Percentiles rank a stretch among this genome's conserved stretches.
Conservation (phyloP, 345 rosid species). For the Salix viminalis region DNA sequence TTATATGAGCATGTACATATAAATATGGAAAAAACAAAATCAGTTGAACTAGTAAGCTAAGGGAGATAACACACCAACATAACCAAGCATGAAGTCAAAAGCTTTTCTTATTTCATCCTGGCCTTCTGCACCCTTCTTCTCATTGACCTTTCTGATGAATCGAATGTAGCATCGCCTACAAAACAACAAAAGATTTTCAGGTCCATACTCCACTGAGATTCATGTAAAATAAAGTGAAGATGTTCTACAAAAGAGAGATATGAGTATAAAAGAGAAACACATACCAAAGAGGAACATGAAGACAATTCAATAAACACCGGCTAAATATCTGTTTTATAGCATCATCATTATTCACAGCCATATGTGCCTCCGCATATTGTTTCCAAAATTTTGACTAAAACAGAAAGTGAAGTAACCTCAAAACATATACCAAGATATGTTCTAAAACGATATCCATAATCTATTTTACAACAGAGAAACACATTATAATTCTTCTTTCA, state of each 20-base stretch:
- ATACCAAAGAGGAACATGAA: constrained; percentile 94
- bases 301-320: constrained; percentile 84
- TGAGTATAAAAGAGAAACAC: constrained; percentile 8
- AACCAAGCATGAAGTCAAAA: constrained; percentile 81
- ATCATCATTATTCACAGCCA: constrained; percentile 79
- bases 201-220: no score
- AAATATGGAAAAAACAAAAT: neutral
- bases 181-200: neutral
- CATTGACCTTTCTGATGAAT: constrained; percentile 84
- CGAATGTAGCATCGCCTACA: constrained; percentile 92
- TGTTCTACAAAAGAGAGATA: neutral
- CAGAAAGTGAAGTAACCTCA: constrained; percentile 4
- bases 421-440: neutral
- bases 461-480: neutral
- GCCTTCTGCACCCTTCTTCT: constrained; percentile 82
- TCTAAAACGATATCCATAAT: neutral
- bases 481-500: neutral
- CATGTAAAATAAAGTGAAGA: neutral
- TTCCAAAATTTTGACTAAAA: constrained; percentile 89
- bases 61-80: constrained; percentile 58
- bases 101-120: constrained; percentile 92
- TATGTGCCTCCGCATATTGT: constrained; percentile 89
- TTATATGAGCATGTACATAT: neutral
- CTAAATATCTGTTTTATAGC: constrained; percentile 92
- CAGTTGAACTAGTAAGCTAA: neutral